Evolutionary conservation across 805 yeast genomes (phyloP).

Genomic region (Ogataea ganodermae): DNA sequence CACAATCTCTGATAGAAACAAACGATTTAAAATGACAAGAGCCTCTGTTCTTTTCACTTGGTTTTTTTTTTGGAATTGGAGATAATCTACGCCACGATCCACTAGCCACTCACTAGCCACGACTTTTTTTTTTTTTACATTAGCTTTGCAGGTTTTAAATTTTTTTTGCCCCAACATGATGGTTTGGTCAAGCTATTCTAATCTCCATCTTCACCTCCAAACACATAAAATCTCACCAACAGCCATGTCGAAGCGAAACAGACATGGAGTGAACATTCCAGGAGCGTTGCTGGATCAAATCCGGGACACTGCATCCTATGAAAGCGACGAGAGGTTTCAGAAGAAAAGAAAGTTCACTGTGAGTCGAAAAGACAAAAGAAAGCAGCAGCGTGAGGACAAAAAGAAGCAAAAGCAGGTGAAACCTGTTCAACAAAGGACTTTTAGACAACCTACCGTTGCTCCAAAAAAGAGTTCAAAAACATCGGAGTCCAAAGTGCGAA

Average conservation of each 20-base stretch:
- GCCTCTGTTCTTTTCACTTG: not conserved
- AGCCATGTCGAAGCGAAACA: conserved; percentile 24
- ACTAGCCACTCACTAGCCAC: conserved; percentile 1
- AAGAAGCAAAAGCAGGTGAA: conserved; percentile 24
- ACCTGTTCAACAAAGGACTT: conserved; percentile 15
- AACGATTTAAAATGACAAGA: not conserved
- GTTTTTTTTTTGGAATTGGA: not conserved
- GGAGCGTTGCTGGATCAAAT: conserved; percentile 45
- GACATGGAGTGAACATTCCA: conserved; percentile 43
- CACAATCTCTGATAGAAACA: not conserved
- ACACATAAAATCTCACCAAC: not conserved
- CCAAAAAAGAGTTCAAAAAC: not conserved
- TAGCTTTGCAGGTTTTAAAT: not conserved
- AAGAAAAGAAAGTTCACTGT: conserved; percentile 28
- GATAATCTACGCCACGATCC: not conserved
- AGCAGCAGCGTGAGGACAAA: conserved; percentile 38
- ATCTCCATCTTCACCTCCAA: not conserved
- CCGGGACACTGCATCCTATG: conserved; percentile 37
- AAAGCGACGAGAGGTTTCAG: conserved; percentile 34
- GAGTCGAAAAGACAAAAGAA: conserved; percentile 41
- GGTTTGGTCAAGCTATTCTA: no score
- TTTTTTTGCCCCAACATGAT: no score
- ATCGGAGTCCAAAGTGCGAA: not conserved
- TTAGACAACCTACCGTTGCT: not conserved
- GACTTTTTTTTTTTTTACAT: conserved; percentile 1